phyloP scores from a whole-genome alignment of 768 basidiomycete species.

The Lentinula lateritia region DNA sequence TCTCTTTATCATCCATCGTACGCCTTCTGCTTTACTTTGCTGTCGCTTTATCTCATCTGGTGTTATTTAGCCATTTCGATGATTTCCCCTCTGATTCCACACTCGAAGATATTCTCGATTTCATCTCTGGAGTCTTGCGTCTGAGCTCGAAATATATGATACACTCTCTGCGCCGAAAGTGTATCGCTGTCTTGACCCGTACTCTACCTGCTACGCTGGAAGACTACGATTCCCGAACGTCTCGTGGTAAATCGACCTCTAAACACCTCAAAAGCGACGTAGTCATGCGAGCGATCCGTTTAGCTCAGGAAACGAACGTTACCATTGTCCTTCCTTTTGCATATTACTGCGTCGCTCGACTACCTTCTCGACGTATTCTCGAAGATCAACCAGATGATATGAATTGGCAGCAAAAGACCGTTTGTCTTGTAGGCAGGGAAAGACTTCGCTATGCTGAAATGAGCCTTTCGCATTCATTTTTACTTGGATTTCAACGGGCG shows the following conservation, averaged over 20 bases:
- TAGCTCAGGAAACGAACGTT: constrained; percentile 36
- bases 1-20: constrained; percentile 49
- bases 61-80: constrained; percentile 29
- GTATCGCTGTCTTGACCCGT: constrained; percentile 39
- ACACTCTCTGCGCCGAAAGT: constrained; percentile 43
- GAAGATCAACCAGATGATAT: constrained; percentile 28
- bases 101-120: constrained; percentile 38
- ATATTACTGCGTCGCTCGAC: constrained; percentile 43
- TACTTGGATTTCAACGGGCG: constrained; percentile 31
- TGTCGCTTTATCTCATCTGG: neutral
- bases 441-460: constrained; percentile 35
- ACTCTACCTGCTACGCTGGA: constrained; percentile 35
- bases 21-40: constrained; percentile 4
- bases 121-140: constrained; percentile 50
- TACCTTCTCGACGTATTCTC: constrained; percentile 31
- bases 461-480: constrained; percentile 34
- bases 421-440: constrained; percentile 35
- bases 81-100: constrained; percentile 26
- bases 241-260: constrained; percentile 13
- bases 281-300: constrained; percentile 37
- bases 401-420: constrained; percentile 32
- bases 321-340: constrained; percentile 40
- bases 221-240: constrained; percentile 25
- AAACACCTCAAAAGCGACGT: constrained; percentile 30
- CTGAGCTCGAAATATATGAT: constrained; percentile 62